phyloP scores from a whole-genome alignment of 805 yeast genomes.

The Candida argentea region DNA sequence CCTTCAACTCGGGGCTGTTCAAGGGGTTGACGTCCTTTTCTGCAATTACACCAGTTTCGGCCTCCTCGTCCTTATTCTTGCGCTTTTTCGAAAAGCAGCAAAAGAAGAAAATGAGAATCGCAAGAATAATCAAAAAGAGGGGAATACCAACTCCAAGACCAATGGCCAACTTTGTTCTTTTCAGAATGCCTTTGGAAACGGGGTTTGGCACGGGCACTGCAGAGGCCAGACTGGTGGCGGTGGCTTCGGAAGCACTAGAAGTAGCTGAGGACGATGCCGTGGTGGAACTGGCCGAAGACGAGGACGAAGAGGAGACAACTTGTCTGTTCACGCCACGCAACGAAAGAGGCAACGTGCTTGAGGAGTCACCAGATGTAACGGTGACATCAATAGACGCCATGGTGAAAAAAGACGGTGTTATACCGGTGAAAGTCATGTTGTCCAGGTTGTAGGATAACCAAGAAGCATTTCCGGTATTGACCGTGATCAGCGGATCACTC shows the following conservation, averaged over 20 bases:
- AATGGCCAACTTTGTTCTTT: conserved; percentile 60
- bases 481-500: conserved; percentile 38
- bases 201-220: conserved; percentile 14
- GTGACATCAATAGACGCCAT: conserved; percentile 15
- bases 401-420: conserved; percentile 31
- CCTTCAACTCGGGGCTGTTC: conserved; percentile 11
- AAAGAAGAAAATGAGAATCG: conserved; percentile 39
- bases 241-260: conserved; percentile 11
- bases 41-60: conserved; percentile 2
- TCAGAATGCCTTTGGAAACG: conserved; percentile 8
- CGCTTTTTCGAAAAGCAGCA: conserved; percentile 41
- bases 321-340: conserved; percentile 37
- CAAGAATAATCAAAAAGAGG: conserved; percentile 37
- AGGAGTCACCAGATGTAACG: conserved; percentile 19
- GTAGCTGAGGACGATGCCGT: conserved; percentile 3
- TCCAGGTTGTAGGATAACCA: conserved; percentile 61
- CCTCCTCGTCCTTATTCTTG: conserved; percentile 12
- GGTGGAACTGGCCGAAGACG: conserved; percentile 6
- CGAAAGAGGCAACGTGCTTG: conserved; percentile 32
- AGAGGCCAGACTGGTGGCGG: conserved; percentile 19
- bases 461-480: conserved; percentile 22
- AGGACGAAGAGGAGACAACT: conserved; percentile 14
- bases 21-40: neutral
- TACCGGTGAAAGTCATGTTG: conserved; percentile 62
- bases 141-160: conserved; percentile 89